phyloP scores from a whole-genome alignment of 805 yeast species.

The Komagataella mondaviorum region DNA sequence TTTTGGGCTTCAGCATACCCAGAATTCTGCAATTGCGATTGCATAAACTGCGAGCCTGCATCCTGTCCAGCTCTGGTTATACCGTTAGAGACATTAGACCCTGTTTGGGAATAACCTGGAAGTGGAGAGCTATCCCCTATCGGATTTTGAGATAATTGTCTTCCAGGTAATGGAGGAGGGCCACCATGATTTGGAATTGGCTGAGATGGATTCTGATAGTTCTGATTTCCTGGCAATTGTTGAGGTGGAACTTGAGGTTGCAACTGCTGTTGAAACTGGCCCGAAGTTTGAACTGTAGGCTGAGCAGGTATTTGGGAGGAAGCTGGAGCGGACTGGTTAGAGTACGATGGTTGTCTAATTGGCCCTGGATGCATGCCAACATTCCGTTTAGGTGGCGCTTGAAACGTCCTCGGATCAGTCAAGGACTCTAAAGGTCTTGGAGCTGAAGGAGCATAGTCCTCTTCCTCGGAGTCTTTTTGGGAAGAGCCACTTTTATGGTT shows the following conservation, averaged over 20 bases:
- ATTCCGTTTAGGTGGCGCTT: slow-evolving; percentile 25
- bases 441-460: slow-evolving; percentile 5
- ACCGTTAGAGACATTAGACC: background rate
- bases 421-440: slow-evolving; percentile 9
- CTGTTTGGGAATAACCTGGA: background rate
- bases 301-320: background rate
- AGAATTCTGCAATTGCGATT: background rate
- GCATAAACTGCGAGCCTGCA: background rate
- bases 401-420: slow-evolving; percentile 20
- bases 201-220: background rate
- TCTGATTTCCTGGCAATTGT: background rate
- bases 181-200: background rate
- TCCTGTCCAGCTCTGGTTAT: background rate
- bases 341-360: background rate
- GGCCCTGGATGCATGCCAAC: slow-evolving; percentile 9
- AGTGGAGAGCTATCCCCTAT: background rate
- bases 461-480: slow-evolving; percentile 11
- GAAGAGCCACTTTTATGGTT: slow-evolving; percentile 14
- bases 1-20: background rate
- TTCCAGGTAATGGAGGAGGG: slow-evolving; percentile 1
- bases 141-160: background rate
- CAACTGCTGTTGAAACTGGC: background rate
- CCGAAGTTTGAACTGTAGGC: background rate
- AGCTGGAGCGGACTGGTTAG: background rate
- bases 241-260: background rate